Conservation (phyloP, 73 alveolate species). For the Loxodes magnus region DNA sequence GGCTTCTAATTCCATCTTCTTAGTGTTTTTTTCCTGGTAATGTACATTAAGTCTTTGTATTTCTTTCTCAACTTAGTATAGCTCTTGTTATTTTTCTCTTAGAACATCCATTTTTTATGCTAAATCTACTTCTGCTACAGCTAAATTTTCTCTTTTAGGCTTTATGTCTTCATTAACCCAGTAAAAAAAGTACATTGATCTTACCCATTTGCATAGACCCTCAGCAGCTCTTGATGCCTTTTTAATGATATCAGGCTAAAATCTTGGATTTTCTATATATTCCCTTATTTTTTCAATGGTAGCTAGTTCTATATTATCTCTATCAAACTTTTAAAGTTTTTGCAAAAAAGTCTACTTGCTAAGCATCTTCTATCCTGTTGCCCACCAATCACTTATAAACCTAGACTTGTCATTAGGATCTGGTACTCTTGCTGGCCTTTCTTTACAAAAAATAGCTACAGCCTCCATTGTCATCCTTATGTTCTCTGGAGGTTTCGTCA, state of each 20-base stretch:
- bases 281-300: conserved; percentile 44
- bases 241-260: conserved; percentile 52
- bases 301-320: conserved; percentile 54
- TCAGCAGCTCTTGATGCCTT: conserved; percentile 76
- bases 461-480: conserved; percentile 54
- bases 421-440: conserved; percentile 23
- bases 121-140: conserved; percentile 63
- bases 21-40: conserved; percentile 66
- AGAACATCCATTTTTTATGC: conserved; percentile 55
- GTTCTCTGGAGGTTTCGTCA: conserved; percentile 54
- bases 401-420: conserved; percentile 21
- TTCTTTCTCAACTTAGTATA: conserved; percentile 69
- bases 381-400: conserved; percentile 36
- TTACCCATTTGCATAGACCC: conserved; percentile 72
- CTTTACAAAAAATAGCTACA: conserved; percentile 39
- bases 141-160: conserved; percentile 86
- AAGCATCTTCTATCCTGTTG: conserved; percentile 59
- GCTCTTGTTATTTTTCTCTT: conserved; percentile 67
- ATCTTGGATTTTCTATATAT: conserved; percentile 40
- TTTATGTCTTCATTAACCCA: conserved; percentile 72
- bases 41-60: conserved; percentile 74
- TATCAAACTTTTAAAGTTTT: conserved; percentile 50
- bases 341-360: conserved; percentile 46
- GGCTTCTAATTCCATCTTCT: conserved; percentile 62
- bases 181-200: conserved; percentile 60